Base-by-base conservation (phyloP, 805 yeast species). In the Yamadazyma insecticola region DNA sequence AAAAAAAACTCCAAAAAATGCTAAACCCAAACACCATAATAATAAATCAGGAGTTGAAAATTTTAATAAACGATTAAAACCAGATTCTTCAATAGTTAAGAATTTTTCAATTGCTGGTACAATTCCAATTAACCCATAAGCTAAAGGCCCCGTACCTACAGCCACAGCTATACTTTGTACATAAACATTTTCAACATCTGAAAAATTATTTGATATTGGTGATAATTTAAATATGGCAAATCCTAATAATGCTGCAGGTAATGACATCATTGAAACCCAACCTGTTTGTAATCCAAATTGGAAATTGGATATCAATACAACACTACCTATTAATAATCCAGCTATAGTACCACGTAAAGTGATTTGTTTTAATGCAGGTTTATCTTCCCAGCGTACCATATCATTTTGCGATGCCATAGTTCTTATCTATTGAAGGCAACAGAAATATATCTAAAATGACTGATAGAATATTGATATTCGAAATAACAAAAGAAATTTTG, bases 191-290 rank as follows among this genome's bases (percentile, higher is more conserved):
- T 92, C 97, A n/a, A 86, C 96, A 41, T 87, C 96, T 0, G 92
- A 75, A 36, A 65, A 65, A 13, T 44, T 36, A 5, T 32, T 25
- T 2, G 57, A 40, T 47, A 77, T 76, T 1, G 78, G 78, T 22
- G 55, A 56, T 2, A 81, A 45, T 4, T 79, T 85, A 64, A 89
- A 90, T 13, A 83, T 63, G 1, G 96, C 82, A 53, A 78, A 89
- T 0, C 95, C 96, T 16, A 90, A 58, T 31, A 90, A 57, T 0
- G 97, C 96, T 4, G 96, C 81, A 0, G 98, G 97, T 33, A 90
- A 64, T 14, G 96, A 84, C 98, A 90, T 92, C 98, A 90, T 90
- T 8, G 96, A 87, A 5, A 92, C 96, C 98, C 98, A 90, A 2
- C 98, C 98, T 0, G 97, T 90, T 52, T 90, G 98, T 13, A 90